Evolutionary conservation across 169 alveolate species (phyloP).

Genomic region (Plasmodium billcollinsi): DNA sequence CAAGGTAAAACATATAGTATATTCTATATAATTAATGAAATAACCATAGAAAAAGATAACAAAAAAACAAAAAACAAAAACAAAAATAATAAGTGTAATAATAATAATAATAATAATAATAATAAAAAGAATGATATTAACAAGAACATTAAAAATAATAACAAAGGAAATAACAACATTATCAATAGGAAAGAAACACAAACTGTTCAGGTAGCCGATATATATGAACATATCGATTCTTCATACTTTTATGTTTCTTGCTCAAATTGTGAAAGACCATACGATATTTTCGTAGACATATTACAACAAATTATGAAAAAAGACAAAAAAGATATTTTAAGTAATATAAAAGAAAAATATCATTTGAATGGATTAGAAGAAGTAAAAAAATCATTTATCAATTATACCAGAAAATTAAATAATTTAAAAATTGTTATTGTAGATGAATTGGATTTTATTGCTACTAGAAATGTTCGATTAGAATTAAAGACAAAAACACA

Average conservation of each 20-base stretch:
- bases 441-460: slow-evolving; percentile 68
- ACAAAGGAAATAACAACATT: slow-evolving; percentile 17
- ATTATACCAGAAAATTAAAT: slow-evolving; percentile 57
- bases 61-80: neutral
- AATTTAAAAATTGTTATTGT: slow-evolving; percentile 67
- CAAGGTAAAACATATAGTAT: slow-evolving; percentile 73
- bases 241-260: slow-evolving; percentile 70
- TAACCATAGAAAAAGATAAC: slow-evolving; percentile 39
- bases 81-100: neutral
- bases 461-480: slow-evolving; percentile 44
- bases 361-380: slow-evolving; percentile 62
- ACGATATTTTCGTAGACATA: slow-evolving; percentile 64
- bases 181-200: neutral
- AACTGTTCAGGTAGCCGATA: no score
- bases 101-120: no score
- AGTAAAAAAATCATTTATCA: slow-evolving; percentile 48
- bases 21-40: slow-evolving; percentile 67
- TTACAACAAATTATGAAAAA: slow-evolving; percentile 60
- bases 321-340: slow-evolving; percentile 35
- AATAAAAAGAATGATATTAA: neutral
- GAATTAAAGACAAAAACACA: slow-evolving; percentile 47
- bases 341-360: slow-evolving; percentile 43
- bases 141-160: neutral
- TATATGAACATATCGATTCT: slow-evolving; percentile 45
- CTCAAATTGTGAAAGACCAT: slow-evolving; percentile 62